Base-by-base conservation (phyloP, 192 early-diverging fungal genomes). In the Geranomyces michiganensis region DNA sequence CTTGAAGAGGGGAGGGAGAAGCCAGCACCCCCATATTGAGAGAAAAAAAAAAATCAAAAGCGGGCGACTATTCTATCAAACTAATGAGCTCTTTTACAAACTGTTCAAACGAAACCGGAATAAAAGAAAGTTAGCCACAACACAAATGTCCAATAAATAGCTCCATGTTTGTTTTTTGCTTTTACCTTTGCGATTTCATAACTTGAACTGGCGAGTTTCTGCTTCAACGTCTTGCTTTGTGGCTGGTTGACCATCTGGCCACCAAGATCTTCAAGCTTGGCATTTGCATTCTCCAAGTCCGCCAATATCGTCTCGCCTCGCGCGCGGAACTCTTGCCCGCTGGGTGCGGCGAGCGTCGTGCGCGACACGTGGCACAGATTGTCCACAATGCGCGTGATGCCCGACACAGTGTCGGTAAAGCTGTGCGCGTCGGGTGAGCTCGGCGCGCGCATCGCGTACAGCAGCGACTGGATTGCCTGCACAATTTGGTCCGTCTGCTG, bases 111-210 rank as follows among this genome's bases (percentile, higher is more conserved):
- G 7, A 58, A 59, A 21, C 13, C 9, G 13, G 14, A 63, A 44
- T 7, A 31, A 55, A 0, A 71, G 65, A 19, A 48, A 31, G 43
- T 21, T 9, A 67, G 53, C 31, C n/a, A 30, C n/a, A 59, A 62
- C 24, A 47, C 19, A 3, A 22, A 68, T 6, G 32, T 6, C 29
- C 62, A 56, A 43, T 17, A 56, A 44, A 65, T 44, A 47, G 19
- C 12, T 41, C 24, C 22, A 53, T 33, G 7, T 36, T 13, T 15
- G n/a, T 36, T 29, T 19, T 5, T 26, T 32, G 1, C 58, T 8
- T 64, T 19, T 55, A 81, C 76, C 71, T 92, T 93, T 24, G 93
- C 94, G 74, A 98, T 92, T 67, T 98, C 94, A 81, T 94, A 94
- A 46, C 88, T 80, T 0, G 90, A 91, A 49, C 88, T 89, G 3